Evolutionary conservation across 2,329 filamentous ascomycete species (phyloP), one percentile per base, ranked within the genome.

Genomic region (Ophiosphaerella narmari): DNA sequence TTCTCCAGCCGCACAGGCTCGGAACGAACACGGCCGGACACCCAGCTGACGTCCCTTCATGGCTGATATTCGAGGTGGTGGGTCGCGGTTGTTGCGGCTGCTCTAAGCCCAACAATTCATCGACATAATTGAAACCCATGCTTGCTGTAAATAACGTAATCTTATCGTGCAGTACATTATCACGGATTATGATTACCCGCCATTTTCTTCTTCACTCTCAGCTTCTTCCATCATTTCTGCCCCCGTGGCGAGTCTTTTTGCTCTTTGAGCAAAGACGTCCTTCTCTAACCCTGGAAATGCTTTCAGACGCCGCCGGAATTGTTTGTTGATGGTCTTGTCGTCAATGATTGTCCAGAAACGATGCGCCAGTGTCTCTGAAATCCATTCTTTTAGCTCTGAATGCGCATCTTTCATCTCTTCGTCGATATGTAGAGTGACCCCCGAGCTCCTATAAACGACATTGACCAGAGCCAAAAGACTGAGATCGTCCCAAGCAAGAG

Each of bases 291-390:
- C 57, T 0, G 64, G 62, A 3, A 61, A 40, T 12, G 42, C 9
- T 21, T 50, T 31, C 4, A 68, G 8, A 1, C 38, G 48, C 24
- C 52, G 21, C 2, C 49, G 16, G 21, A 69, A 65, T 0, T 1
- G 16, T 0, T 13, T 5, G 1, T 49, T 48, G 7, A 63, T 24
- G 7, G 49, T 23, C 5, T 61, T 46, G 5, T 58, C 52, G 0
- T 42, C 8, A 1, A 61, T 6, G n/a, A 63, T 60, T 1, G 48
- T 23, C 47, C 50, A 57, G 38, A 47, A 69, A 5, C 63, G 42
- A 0, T 62, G 52, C 8, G 63, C 66, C n/a, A 72, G 54, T 6
- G 31, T 56, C 0, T 46, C 49, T 1, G 59, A 50, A 1, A 69
- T 21, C 12, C 59, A n/a, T 0, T 42, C 57, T 29, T 58, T 66